Base-by-base conservation (phyloP, 441 rosid genomes). In the Populus hybrid region DNA sequence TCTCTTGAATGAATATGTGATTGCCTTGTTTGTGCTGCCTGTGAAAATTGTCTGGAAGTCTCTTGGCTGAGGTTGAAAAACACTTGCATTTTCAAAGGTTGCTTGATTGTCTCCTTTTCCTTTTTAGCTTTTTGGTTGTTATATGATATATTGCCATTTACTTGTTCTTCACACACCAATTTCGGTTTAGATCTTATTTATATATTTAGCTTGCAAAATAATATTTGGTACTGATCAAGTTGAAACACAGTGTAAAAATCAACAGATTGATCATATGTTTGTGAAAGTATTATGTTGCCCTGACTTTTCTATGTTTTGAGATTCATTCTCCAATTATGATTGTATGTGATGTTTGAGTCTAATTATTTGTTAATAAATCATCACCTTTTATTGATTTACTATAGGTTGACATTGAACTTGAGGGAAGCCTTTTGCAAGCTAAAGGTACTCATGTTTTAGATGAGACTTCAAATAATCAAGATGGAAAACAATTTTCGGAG, bases 321-420 rank as follows among this genome's bases (percentile, higher is more conserved):
- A 19, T 72, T 72, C 34, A 4, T 9, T 30, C 34, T 16, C 59
- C 67, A 53, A 57, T 9, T 19, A 6, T 12, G 9, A 42, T 61
- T 40, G 46, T 18, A 21, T 66, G 38, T 66, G 71, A 26, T 50
- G 30, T 16, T 63, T 64, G 35, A 28, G n/a, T 63, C 23, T 75
- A 21, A 16, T 42, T 30, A 6, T 74, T 65, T 42, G n/a, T 32
- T 3, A 7, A 28, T 42, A 57, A n/a, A 21, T 16, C 35, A 28
- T 21, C 12, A 19, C 36, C 16, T n/a, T 35, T 24, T 72, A 24
- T 73, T 73, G 16, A 76, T 76, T 50, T 82, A 70, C 73, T 84
- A 77, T 79, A 92, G 99, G 86, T 59, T 85, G 87, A 86, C 73
- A 77, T 79, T 84, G 88, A 86, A 76, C 80, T 80, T 71, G 92